Evolutionary conservation across 345 rosid genomes (phyloP).

Genomic region (Moringa oleifera): DNA sequence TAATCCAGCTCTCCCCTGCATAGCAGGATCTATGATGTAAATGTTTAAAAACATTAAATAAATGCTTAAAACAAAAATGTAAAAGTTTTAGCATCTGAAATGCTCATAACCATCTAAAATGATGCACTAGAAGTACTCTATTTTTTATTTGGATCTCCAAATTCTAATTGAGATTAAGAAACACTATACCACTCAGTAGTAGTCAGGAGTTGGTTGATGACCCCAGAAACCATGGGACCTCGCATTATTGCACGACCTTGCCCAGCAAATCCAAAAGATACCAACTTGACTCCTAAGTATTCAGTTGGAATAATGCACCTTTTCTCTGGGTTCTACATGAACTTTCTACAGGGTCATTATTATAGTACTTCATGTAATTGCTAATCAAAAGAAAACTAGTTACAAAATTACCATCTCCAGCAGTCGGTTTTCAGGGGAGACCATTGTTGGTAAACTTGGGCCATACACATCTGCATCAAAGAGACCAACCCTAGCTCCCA

Average conservation of each 20-base stretch:
- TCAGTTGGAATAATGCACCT: conserved; percentile 85
- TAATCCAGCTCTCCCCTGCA: conserved; percentile 98
- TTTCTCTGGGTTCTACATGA: conserved; percentile 76
- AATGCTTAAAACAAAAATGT: neutral
- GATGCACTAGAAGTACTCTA: neutral
- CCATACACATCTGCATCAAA: conserved; percentile 97
- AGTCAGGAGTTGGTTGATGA: conserved; percentile 86
- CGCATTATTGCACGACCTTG: conserved; percentile 98
- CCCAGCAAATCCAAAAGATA: conserved; percentile 94
- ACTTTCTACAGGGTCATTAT: conserved; percentile 18
- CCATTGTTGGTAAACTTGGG: conserved; percentile 97
- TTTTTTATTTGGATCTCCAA: neutral
- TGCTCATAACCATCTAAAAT: neutral
- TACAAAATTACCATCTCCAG: conserved; percentile 64
- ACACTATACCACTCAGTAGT: conserved; percentile 77
- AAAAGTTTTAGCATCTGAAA: neutral
- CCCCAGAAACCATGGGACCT: conserved; percentile 99
- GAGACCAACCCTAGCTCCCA: conserved; percentile 97
- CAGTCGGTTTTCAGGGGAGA: conserved; percentile 74
- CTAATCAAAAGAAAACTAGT: conserved; percentile 3
- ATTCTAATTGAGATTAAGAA: neutral
- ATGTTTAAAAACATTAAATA: too few species aligned
- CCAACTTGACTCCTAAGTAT: conserved; percentile 90
- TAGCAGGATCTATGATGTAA: neutral
- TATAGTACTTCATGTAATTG: conserved; percentile 3